These are phyloP conservation scores for Colletotrichum gloeosporioides DNA, from an alignment of 2,329 filamentous ascomycete species.

Conservation along the genomic window DNA sequence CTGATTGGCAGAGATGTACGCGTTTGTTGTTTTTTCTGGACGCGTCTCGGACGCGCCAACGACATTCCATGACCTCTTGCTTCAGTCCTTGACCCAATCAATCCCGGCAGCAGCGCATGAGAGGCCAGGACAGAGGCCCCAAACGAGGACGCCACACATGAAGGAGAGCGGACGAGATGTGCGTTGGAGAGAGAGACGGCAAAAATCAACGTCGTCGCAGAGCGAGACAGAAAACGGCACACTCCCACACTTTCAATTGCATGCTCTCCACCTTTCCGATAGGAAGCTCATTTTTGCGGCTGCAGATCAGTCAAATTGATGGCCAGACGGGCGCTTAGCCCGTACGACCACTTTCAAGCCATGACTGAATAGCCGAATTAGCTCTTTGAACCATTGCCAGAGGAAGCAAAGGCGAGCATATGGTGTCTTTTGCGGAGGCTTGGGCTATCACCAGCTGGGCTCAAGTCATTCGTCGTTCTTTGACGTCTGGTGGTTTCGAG, in stretches of 20 bases:
- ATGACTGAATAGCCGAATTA: not conserved
- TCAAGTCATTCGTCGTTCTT: not conserved
- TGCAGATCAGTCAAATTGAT: constrained; percentile 13
- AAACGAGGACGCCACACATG: not conserved
- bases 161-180: not conserved
- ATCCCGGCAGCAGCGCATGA: not conserved
- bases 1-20: constrained; percentile 8
- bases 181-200: not conserved
- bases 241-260: not conserved
- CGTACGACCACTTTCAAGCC: not conserved
- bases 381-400: not conserved
- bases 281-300: constrained; percentile 6
- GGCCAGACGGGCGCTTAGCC: constrained; percentile 13
- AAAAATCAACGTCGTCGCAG: not conserved
- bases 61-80: constrained; percentile 10
- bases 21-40: constrained; percentile 20
- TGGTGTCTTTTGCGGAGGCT: not conserved
- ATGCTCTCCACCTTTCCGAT: not conserved
- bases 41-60: constrained; percentile 15
- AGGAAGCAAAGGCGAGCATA: not conserved
- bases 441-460: not conserved
- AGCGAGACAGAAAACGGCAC: not conserved
- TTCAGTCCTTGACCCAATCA: not conserved
- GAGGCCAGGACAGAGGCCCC: constrained; percentile 5
- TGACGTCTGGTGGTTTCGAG: constrained; percentile 12